Conservation (phyloP, 1,284 basidiomycete species). For the Pseudozyma flocculosa region DNA sequence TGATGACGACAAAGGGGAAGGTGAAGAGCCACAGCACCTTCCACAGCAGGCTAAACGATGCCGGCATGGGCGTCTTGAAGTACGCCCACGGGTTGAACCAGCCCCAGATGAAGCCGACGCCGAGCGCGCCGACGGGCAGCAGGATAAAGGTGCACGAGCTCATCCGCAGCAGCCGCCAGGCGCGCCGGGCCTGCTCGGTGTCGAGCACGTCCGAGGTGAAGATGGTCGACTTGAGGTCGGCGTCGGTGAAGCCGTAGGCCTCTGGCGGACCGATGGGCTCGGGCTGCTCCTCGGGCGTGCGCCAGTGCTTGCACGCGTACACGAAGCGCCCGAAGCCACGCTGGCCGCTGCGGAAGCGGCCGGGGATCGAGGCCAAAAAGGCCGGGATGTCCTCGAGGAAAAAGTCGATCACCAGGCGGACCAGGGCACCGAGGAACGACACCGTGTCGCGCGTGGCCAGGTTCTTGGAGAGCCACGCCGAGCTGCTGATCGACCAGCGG, state of each 20-base stretch:
- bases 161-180: conserved; percentile 50
- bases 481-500: conserved; percentile 21
- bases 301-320: conserved; percentile 58
- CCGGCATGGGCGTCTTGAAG: conserved; percentile 57
- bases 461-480: conserved; percentile 13
- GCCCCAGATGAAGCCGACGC: conserved; percentile 57
- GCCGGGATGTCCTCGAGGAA: conserved; percentile 20
- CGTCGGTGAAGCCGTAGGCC: conserved; percentile 44
- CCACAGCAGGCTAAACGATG: conserved; percentile 58
- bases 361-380: conserved; percentile 45
- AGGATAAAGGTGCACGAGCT: conserved; percentile 46
- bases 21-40: conserved; percentile 59
- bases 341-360: conserved; percentile 18
- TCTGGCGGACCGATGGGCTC: conserved; percentile 46
- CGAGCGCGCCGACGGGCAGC: conserved; percentile 56
- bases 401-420: too few relatives aligned
- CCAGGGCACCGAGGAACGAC: too few relatives aligned
- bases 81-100: conserved; percentile 56
- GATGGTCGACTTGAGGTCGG: conserved; percentile 57
- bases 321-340: conserved; percentile 16
- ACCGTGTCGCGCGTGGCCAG: not conserved
- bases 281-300: conserved; percentile 47
- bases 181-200: conserved; percentile 58
- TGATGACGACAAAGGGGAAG: conserved; percentile 59
- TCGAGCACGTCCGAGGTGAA: conserved; percentile 58